Percentiles rank a stretch among this genome's conserved stretches.
Evolutionary conservation across 2,329 filamentous ascomycete species (phyloP).

Genomic region (Dactylellina haptotyla): DNA sequence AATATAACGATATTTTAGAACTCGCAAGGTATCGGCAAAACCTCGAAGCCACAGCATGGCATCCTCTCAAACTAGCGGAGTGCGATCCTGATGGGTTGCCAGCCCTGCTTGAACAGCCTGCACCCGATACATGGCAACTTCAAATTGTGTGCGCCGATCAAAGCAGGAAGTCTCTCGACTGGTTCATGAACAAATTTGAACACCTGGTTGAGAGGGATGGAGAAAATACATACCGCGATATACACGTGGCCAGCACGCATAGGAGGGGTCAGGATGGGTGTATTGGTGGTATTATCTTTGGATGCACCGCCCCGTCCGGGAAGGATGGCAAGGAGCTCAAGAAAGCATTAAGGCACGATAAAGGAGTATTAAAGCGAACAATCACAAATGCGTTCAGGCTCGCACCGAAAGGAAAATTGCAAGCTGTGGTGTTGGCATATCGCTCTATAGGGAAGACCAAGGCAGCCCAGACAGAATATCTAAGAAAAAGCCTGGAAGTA

Average conservation of each 20-base stretch:
- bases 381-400: slow-evolving; percentile 33
- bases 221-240: slow-evolving; percentile 37
- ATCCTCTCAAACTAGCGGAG: slow-evolving; percentile 31
- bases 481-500: slow-evolving; percentile 19
- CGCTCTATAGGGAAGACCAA: slow-evolving; percentile 7
- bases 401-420: slow-evolving; percentile 30
- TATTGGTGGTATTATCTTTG: slow-evolving; percentile 49
- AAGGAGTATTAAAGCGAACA: slow-evolving; percentile 34
- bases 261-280: slow-evolving; percentile 28
- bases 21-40: slow-evolving; percentile 31
- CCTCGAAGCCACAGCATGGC: slow-evolving; percentile 32
- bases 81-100: slow-evolving; percentile 43
- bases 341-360: slow-evolving; percentile 30
- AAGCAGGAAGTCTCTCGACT: slow-evolving; percentile 30
- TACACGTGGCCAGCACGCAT: slow-evolving; percentile 47
- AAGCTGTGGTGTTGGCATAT: slow-evolving; percentile 41
- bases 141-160: slow-evolving; percentile 48
- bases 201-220: slow-evolving; percentile 25
- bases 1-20: slow-evolving; percentile 31
- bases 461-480: slow-evolving; percentile 24
- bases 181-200: slow-evolving; percentile 52
- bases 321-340: slow-evolving; percentile 32
- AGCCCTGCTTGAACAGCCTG: slow-evolving; percentile 13
- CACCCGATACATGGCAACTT: slow-evolving; percentile 43
- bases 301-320: slow-evolving; percentile 21